phyloP scores from a whole-genome alignment of 345 rosid species.

The Eucalyptus curtisii region DNA sequence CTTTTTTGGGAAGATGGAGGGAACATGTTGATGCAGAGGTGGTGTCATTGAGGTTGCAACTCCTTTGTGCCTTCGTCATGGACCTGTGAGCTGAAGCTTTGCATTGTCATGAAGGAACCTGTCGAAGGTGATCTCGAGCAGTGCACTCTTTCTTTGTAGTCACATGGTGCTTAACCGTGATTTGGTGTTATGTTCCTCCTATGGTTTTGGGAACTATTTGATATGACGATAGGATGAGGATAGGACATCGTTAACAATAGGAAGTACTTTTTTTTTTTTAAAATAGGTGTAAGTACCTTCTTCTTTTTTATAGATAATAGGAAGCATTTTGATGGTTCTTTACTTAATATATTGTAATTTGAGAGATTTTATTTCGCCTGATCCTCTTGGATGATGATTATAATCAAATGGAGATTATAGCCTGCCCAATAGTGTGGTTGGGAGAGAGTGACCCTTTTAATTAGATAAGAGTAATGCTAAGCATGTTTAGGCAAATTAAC shows the following conservation, averaged over 20 bases:
- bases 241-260: not conserved
- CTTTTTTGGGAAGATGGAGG: not conserved
- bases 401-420: not conserved
- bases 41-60: not conserved
- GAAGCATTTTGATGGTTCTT: not conserved
- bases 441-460: not conserved
- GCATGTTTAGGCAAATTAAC: not conserved
- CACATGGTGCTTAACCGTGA: not conserved
- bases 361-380: not conserved
- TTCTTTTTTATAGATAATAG: not conserved
- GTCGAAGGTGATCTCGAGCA: not conserved
- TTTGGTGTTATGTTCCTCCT: not conserved
- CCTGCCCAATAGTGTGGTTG: not conserved
- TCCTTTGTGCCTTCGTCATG: not conserved
- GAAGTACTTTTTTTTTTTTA: not conserved
- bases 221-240: not conserved
- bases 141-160: not conserved
- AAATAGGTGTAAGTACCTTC: not conserved
- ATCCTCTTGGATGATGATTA: not conserved
- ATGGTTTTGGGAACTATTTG: not conserved
- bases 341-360: not conserved
- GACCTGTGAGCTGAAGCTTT: not conserved
- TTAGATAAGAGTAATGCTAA: not conserved
- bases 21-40: not conserved
- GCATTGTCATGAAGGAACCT: not conserved